Evolutionary conservation across 345 rosid species (phyloP).

Genomic region (Brassica juncea): DNA sequence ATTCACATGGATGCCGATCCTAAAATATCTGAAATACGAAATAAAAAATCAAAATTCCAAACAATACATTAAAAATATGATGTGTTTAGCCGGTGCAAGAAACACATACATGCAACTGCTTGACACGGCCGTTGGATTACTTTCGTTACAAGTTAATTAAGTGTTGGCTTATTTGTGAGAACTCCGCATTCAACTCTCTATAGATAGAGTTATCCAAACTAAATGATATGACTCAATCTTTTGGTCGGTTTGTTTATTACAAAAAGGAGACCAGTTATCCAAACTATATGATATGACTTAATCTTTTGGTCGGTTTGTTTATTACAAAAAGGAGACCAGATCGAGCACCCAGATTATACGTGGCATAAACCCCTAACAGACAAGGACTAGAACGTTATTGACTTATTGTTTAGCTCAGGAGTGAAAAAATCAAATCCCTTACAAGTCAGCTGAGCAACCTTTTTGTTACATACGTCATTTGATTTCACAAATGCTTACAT

Average conservation of each 20-base stretch:
- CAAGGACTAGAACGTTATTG: constrained; percentile 9
- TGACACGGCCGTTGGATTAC: constrained; percentile 33
- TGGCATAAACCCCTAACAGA: background rate
- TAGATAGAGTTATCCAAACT: constrained; percentile 5
- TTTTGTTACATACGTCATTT: background rate
- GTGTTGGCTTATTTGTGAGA: constrained; percentile 10
- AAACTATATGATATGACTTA: constrained; percentile 7
- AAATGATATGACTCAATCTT: constrained; percentile 9
- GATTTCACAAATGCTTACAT: background rate
- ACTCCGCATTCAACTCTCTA: constrained; percentile 13
- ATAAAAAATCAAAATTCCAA: background rate
- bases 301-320: constrained; percentile 32
- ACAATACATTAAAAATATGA: background rate
- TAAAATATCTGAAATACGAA: background rate
- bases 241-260: constrained; percentile 29
- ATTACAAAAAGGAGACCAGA: background rate
- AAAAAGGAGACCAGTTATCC: constrained; percentile 13
- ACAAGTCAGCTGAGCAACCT: constrained; percentile 12
- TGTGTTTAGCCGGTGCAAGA: constrained; percentile 27
- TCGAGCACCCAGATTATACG: background rate
- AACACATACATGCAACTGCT: constrained; percentile 19
- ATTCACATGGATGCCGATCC: background rate
- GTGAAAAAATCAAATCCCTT: background rate
- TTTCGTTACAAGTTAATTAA: background rate
- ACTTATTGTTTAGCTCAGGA: constrained; percentile 1